Conservation (phyloP, 805 yeast species). For the Ogataea paradorogensis region DNA sequence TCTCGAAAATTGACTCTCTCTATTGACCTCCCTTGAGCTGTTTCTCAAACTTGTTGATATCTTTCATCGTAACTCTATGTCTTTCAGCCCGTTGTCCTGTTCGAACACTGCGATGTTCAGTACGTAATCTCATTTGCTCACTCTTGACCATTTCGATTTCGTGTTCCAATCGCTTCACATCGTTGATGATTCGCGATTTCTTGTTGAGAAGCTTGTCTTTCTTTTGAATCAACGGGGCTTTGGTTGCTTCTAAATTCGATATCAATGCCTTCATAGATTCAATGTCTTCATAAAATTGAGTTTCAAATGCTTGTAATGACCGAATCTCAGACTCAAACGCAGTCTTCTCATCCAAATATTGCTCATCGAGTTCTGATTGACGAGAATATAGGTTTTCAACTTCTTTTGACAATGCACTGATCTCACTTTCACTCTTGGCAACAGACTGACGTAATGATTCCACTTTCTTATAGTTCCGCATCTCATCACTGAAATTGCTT, state of each 20-base stretch:
- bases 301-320: slow-evolving; percentile 31
- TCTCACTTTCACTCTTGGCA: slow-evolving; percentile 38
- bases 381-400: slow-evolving; percentile 35
- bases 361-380: slow-evolving; percentile 39
- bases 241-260: slow-evolving; percentile 28
- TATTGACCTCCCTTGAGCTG: slow-evolving; percentile 11
- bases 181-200: slow-evolving; percentile 28
- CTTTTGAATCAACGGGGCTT: slow-evolving; percentile 30
- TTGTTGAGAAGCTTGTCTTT: slow-evolving; percentile 34
- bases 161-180: slow-evolving; percentile 21
- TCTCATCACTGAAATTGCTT: slow-evolving; percentile 51
- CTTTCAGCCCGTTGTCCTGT: slow-evolving; percentile 26
- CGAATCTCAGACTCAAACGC: slow-evolving; percentile 37
- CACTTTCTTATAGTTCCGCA: slow-evolving; percentile 50
- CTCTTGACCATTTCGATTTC: slow-evolving; percentile 28
- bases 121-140: slow-evolving; percentile 22
- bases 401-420: slow-evolving; percentile 34
- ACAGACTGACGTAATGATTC: slow-evolving; percentile 48
- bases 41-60: slow-evolving; percentile 26
- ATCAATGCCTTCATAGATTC: slow-evolving; percentile 23
- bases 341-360: slow-evolving; percentile 36
- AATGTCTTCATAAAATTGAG: slow-evolving; percentile 27
- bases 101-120: slow-evolving; percentile 23
- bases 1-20: slow-evolving; percentile 16
- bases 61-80: slow-evolving; percentile 22